Evolutionary conservation across 192 early-diverging fungal species (phyloP).

Genomic region (Entomortierella lignicola): DNA sequence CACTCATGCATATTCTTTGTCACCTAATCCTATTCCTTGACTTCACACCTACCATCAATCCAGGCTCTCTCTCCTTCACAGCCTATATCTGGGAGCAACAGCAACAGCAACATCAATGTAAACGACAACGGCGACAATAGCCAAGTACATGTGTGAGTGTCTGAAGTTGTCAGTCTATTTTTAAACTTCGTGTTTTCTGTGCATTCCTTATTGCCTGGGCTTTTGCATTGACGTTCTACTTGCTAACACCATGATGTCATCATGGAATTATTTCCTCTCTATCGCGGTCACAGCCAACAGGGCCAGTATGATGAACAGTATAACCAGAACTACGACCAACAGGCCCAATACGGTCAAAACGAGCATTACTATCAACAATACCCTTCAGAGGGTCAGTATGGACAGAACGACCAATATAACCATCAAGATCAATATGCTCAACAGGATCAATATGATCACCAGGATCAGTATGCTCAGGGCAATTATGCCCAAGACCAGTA

Average conservation of each 20-base stretch:
- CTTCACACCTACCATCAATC: background rate
- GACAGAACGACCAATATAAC: constrained; percentile 11
- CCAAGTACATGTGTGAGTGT: constrained; percentile 23
- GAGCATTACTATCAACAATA: constrained; percentile 10
- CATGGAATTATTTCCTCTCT: constrained; percentile 5
- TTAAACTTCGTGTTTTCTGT: no score
- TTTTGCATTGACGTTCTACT: background rate
- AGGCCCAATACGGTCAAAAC: constrained; percentile 19
- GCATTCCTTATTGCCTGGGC: no score
- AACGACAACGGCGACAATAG: constrained; percentile 2
- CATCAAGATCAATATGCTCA: no score
- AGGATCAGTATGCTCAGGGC: background rate
- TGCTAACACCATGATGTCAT: constrained; percentile 5
- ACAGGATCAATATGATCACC: constrained; percentile 15
- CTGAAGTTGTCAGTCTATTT: background rate
- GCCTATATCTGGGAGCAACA: background rate
- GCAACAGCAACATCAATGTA: constrained; percentile 6
- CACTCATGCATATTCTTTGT: background rate
- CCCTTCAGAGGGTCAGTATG: constrained; percentile 2
- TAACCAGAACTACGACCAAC: background rate
- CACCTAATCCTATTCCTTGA: background rate
- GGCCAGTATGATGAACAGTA: background rate
- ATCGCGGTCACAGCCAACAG: background rate
- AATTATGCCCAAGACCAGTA: constrained; percentile 22
- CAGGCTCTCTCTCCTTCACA: constrained; percentile 14